Conservation (phyloP, 345 rosid genomes). For the Eucalyptus regnans region DNA sequence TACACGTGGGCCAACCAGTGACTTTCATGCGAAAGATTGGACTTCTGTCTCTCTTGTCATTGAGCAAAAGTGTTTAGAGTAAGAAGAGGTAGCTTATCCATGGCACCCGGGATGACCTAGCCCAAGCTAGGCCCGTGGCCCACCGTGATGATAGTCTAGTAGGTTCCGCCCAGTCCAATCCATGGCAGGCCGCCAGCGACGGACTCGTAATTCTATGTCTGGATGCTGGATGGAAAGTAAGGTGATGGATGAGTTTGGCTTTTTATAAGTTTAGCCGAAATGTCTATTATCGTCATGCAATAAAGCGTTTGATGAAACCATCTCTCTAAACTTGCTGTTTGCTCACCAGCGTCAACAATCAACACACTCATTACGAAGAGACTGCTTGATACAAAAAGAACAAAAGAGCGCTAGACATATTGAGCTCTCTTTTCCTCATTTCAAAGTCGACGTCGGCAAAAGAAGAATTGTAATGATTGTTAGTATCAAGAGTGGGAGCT, state of each 20-base stretch:
- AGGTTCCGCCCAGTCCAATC: neutral
- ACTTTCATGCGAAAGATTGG: neutral
- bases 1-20: neutral
- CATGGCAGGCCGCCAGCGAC: neutral
- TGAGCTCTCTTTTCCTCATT: neutral
- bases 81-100: neutral
- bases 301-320: neutral
- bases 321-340: too few species aligned
- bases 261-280: neutral
- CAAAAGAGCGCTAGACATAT: neutral
- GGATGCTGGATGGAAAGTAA: neutral
- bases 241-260: neutral
- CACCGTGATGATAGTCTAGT: neutral
- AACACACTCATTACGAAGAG: neutral
- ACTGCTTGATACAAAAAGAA: neutral
- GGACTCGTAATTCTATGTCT: neutral
- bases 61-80: neutral
- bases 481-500: neutral
- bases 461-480: too few species aligned
- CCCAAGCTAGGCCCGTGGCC: neutral
- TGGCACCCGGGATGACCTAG: neutral
- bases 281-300: neutral
- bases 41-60: neutral
- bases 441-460: neutral
- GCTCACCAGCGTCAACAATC: neutral